These are phyloP conservation scores for Citropsis articulata DNA, from an alignment of 345 rosid species.

Conservation along the genomic window DNA sequence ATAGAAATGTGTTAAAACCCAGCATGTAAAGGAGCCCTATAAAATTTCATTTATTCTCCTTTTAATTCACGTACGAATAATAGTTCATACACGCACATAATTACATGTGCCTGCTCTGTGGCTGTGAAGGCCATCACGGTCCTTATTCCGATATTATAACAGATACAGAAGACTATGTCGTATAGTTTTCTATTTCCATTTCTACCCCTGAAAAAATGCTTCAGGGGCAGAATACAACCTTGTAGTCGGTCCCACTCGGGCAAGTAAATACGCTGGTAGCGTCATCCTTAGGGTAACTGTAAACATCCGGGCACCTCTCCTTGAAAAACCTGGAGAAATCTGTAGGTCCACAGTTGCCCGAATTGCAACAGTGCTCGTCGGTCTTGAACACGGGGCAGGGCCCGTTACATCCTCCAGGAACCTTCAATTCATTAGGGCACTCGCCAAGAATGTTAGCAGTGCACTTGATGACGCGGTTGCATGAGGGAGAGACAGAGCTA, in stretches of 20 bases:
- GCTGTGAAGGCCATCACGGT: background rate
- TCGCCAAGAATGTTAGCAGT: constrained; percentile 30
- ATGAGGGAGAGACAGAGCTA: constrained; percentile 18
- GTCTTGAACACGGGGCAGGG: constrained; percentile 41
- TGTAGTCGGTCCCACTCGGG: constrained; percentile 31
- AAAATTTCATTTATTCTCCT: too few species aligned
- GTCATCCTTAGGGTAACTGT: constrained; percentile 56
- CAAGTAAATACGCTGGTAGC: constrained; percentile 31
- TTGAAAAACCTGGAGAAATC: constrained; percentile 41
- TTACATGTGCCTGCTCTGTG: too few species aligned
- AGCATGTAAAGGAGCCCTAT: too few species aligned
- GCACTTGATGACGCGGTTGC: constrained; percentile 30
- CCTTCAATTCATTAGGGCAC: constrained; percentile 38
- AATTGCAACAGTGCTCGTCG: constrained; percentile 41
- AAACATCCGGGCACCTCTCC: constrained; percentile 52
- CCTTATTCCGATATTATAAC: background rate
- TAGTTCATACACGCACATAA: background rate
- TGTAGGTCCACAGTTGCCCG: constrained; percentile 43
- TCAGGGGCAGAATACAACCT: constrained; percentile 28
- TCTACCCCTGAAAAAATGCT: too few species aligned
- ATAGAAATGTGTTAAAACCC: too few species aligned
- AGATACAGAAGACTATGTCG: background rate
- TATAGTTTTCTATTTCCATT: too few species aligned
- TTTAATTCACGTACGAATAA: background rate
- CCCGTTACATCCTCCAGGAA: constrained; percentile 42